Base-by-base conservation (phyloP, 305 asterid species). In the Solanum hybrid region DNA sequence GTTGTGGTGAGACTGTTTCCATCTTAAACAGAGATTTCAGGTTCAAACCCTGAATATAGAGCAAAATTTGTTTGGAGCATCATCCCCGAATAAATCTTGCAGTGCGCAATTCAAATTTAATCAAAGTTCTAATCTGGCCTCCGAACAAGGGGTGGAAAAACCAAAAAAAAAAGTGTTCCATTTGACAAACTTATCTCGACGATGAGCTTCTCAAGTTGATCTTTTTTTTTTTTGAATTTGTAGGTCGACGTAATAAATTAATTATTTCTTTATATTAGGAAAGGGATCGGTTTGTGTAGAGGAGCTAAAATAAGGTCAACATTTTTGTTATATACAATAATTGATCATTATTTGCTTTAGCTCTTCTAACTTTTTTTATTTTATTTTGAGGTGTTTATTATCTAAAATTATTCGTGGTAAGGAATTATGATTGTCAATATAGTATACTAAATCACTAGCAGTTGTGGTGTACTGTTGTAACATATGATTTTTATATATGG, bases 11-110 rank as follows among this genome's bases (percentile, higher is more conserved):
- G 8, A 56, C 8, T 17, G 0, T 56, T 56, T 17, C 10, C 8
- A 0, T 0, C 2, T 2, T 56, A 17, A 56, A 2, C n/a, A 56
- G n/a, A 56, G 4, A 17, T 56, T 2, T 56, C 0, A 1, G 0
- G 4, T 56, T 51, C 4, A 0, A 51, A 17, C 1, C 22, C 0
- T 15, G 9, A 17, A 2, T 15, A 56, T 6, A 0, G 0, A 14
- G 22, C 2, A 5, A 45, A 45, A 5, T 14, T 6, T 51, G 4
- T 51, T 51, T 15, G n/a, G n/a, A 51, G 4, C 9, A 15, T 1
- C 4, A 15, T 15, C 0, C 4, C 2, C 10, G 1, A 51, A 17
- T 7, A 0, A 51, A 6, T 56, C 4, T 17, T 56, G 4, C 0
- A 17, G 2, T 51, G 9, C 4, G 2, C 2, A 2, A 56, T 56